Conservation (phyloP, 306 rosid genomes). For the Aeschynomene evenia region DNA sequence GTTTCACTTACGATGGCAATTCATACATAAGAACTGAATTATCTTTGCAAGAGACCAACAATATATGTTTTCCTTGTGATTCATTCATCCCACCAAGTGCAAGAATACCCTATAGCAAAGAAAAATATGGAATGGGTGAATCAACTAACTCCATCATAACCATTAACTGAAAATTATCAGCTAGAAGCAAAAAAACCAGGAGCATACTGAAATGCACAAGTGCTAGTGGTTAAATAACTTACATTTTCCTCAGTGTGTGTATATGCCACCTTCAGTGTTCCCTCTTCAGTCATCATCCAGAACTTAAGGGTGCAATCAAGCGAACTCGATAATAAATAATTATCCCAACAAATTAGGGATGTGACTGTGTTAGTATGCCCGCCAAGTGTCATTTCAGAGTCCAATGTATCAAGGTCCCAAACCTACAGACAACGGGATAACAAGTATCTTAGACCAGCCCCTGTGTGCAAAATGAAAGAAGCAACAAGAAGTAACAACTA, state of each 20-base stretch:
- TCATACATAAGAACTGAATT: constrained; percentile 44
- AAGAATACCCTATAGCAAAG: constrained; percentile 38
- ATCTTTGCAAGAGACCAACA: constrained; percentile 42
- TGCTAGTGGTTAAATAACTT: constrained; percentile 2
- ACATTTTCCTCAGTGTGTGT: constrained; percentile 36
- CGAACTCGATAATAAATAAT: constrained; percentile 37
- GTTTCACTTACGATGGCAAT: constrained; percentile 51
- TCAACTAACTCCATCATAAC: not conserved
- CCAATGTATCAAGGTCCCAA: constrained; percentile 45
- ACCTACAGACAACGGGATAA: constrained; percentile 30
- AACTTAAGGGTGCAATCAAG: constrained; percentile 38
- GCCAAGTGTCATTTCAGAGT: constrained; percentile 40
- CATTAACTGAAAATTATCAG: not conserved
- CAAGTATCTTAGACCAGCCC: not conserved
- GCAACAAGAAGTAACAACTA: not conserved
- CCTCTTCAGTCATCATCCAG: too few species aligned
- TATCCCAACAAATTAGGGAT: constrained; percentile 50
- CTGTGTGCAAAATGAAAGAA: not conserved
- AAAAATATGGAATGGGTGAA: not conserved
- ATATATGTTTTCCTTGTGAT: constrained; percentile 25
- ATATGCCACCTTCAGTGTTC: constrained; percentile 15
- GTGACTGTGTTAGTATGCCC: constrained; percentile 42
- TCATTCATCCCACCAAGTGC: constrained; percentile 38
- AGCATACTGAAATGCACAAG: not conserved
- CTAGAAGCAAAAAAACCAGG: not conserved